These are phyloP conservation scores for Rhodotorula sp. DNA, from an alignment of 1,284 basidiomycete genomes.

Conservation along the genomic window DNA sequence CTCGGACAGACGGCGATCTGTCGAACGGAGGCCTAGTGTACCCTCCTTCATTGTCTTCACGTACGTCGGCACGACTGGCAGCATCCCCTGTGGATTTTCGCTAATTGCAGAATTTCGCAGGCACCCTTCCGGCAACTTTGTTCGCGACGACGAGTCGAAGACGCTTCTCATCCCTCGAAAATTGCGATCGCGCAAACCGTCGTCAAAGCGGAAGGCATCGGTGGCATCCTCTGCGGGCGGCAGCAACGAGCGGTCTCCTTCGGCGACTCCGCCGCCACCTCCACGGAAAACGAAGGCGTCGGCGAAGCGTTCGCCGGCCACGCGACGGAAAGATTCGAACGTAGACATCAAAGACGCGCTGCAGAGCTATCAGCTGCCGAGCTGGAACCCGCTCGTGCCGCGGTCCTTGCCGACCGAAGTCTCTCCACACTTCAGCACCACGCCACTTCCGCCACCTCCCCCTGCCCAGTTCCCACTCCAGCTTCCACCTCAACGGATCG, in stretches of 20 bases:
- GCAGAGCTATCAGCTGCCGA: constrained; percentile 14
- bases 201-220: constrained; percentile 8
- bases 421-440: background rate
- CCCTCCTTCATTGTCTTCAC: constrained; percentile 28
- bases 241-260: background rate
- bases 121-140: constrained; percentile 27
- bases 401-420: background rate
- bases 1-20: constrained; percentile 20
- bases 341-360: constrained; percentile 1
- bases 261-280: constrained; percentile 1
- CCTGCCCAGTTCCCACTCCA: too few species aligned
- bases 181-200: constrained; percentile 15
- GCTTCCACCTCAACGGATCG: background rate
- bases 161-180: constrained; percentile 18
- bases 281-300: constrained; percentile 2
- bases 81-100: background rate
- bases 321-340: background rate
- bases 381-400: constrained; percentile 8
- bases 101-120: background rate
- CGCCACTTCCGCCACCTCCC: too few species aligned
- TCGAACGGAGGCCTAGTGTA: constrained; percentile 15
- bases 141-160: constrained; percentile 18
- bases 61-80: background rate
- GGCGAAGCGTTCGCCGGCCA: constrained; percentile 7
- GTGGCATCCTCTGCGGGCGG: background rate